Percentiles rank a stretch among this genome's conserved stretches.
phyloP scores from a whole-genome alignment of 164 flowering plant species.

The Saururus chinensis region DNA sequence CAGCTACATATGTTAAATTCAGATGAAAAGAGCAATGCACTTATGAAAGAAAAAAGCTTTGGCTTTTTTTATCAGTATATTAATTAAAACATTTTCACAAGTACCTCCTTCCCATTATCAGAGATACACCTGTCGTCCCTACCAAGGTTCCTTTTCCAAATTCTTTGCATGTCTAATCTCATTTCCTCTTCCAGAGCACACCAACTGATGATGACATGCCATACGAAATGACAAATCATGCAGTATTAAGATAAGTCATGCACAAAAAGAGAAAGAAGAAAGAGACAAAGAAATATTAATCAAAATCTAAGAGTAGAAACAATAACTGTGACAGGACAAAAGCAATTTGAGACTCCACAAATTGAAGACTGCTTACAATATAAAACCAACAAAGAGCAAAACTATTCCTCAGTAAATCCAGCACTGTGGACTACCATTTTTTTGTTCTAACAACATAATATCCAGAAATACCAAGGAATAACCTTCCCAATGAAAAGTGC shows the following conservation, averaged over 20 bases:
- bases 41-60: neutral
- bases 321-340: too few relatives aligned
- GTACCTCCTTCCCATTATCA: slow-evolving; percentile 93
- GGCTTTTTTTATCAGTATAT: neutral
- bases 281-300: neutral
- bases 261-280: neutral
- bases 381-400: too few relatives aligned
- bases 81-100: neutral
- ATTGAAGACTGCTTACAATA: too few relatives aligned
- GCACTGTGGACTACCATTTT: too few relatives aligned
- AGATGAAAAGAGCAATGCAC: neutral
- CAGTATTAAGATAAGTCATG: neutral
- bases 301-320: too few relatives aligned
- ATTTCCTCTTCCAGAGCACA: slow-evolving; percentile 69
- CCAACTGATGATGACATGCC: slow-evolving; percentile 45
- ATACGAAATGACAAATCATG: too few relatives aligned
- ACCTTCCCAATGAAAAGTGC: neutral
- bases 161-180: slow-evolving; percentile 95
- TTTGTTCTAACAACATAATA: too few relatives aligned
- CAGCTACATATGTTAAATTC: neutral
- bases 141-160: slow-evolving; percentile 96
- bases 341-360: too few relatives aligned
- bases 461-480: neutral
- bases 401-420: too few relatives aligned
- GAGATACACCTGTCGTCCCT: slow-evolving; percentile 96